A percentile compares a stretch with the other conserved stretches of the same genome.
These are phyloP conservation scores for Pyrenula aspistea DNA, from an alignment of 495 filamentous ascomycete species.

Conservation along the genomic window DNA sequence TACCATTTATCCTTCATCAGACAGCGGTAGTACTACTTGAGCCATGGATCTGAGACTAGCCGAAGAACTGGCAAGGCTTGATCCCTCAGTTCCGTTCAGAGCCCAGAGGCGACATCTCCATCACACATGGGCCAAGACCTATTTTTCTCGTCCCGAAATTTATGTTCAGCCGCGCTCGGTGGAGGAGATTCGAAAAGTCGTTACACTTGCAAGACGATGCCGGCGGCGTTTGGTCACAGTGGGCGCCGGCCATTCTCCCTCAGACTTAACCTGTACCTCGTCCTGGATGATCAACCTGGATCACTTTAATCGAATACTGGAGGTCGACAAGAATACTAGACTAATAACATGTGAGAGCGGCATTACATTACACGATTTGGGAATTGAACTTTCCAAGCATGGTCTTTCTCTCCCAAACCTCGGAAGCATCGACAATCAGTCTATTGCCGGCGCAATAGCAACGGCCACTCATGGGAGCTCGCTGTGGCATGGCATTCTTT, in stretches of 20 bases:
- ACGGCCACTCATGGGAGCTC: conserved; percentile 92
- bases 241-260: conserved; percentile 85
- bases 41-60: conserved; percentile 37
- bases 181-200: conserved; percentile 69
- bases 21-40: too few species aligned
- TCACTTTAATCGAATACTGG: conserved; percentile 58
- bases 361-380: conserved; percentile 64
- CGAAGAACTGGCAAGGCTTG: conserved; percentile 41
- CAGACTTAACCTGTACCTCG: conserved; percentile 84
- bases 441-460: conserved; percentile 81
- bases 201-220: conserved; percentile 69
- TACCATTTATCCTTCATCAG: too few species aligned
- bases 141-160: conserved; percentile 74
- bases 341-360: conserved; percentile 72
- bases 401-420: conserved; percentile 78
- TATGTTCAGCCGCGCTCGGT: conserved; percentile 72
- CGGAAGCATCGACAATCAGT: conserved; percentile 90
- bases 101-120: conserved; percentile 59
- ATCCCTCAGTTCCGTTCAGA: conserved; percentile 61
- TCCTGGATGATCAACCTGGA: conserved; percentile 94
- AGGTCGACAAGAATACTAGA: conserved; percentile 49
- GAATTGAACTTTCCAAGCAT: conserved; percentile 51
- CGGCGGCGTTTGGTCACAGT: conserved; percentile 68
- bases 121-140: conserved; percentile 94
- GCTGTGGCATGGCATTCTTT: conserved; percentile 69